These are phyloP conservation scores for Pseudogymnoascus sp. DNA, from an alignment of 2,329 filamentous ascomycete species.

Conservation along the genomic window DNA sequence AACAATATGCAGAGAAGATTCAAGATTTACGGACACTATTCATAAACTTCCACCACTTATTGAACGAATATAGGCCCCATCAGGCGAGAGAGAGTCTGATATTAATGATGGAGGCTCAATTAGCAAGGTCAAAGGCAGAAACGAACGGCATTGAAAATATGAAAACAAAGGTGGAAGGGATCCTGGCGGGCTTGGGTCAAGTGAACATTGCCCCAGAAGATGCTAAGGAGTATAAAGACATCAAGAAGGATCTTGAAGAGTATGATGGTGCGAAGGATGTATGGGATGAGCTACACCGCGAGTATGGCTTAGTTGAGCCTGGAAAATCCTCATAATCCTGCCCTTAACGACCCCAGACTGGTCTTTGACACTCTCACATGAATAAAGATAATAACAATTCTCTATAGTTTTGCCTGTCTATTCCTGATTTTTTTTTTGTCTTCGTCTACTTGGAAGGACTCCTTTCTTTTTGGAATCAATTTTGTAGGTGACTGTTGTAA, in stretches of 20 bases:
- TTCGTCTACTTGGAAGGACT: neutral
- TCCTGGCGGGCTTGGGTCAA: conserved; percentile 41
- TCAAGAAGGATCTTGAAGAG: neutral
- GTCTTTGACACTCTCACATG: neutral
- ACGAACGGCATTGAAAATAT: conserved; percentile 61
- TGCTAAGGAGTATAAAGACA: neutral
- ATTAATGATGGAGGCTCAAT: conserved; percentile 76
- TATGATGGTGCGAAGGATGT: neutral
- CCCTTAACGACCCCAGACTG: neutral
- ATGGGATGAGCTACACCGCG: neutral
- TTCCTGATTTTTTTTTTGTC: neutral
- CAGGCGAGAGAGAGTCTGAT: conserved; percentile 87
- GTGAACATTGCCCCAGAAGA: neutral
- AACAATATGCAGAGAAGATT: conserved; percentile 63
- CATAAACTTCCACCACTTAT: conserved; percentile 84
- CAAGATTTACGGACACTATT: conserved; percentile 74
- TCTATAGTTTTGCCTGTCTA: neutral
- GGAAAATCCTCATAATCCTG: neutral
- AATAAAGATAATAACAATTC: neutral
- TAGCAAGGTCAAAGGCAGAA: conserved; percentile 66
- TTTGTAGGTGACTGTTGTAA: neutral
- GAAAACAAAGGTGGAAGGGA: conserved; percentile 64
- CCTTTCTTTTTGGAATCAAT: neutral
- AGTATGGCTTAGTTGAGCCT: conserved; percentile 2
- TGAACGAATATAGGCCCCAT: conserved; percentile 92